phyloP scores from a whole-genome alignment of 1,284 basidiomycete genomes.

The Apiotrichum mycotoxinovorans region DNA sequence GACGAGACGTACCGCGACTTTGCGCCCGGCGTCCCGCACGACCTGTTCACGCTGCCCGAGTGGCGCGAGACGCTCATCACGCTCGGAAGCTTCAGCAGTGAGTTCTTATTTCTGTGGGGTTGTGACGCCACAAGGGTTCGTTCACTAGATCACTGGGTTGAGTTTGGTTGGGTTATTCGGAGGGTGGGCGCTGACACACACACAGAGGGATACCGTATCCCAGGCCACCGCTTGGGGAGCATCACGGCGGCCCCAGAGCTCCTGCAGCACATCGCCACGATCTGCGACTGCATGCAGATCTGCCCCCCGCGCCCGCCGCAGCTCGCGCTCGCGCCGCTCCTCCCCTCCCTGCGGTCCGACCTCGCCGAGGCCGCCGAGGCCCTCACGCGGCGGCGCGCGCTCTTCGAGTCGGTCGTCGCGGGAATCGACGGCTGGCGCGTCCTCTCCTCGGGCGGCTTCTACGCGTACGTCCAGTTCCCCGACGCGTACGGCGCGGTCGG shows the following conservation, averaged over 20 bases:
- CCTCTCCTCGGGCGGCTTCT: slow-evolving; percentile 67
- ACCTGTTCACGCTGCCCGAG: slow-evolving; percentile 48
- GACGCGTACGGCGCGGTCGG: slow-evolving; percentile 49
- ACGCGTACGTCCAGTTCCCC: slow-evolving; percentile 71
- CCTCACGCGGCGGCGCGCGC: slow-evolving; percentile 58
- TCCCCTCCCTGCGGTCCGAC: slow-evolving; percentile 58
- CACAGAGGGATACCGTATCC: slow-evolving; percentile 76
- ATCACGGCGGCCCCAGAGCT: slow-evolving; percentile 65
- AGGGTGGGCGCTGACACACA: too few relatives aligned
- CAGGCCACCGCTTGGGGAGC: slow-evolving; percentile 76
- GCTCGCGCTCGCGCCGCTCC: slow-evolving; percentile 60
- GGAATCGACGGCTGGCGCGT: slow-evolving; percentile 60
- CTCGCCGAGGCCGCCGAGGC: slow-evolving; percentile 56
- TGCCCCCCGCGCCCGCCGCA: slow-evolving; percentile 72
- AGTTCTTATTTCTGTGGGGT: slow-evolving; percentile 14
- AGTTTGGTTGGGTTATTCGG: too few relatives aligned
- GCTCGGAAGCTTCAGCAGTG: slow-evolving; percentile 66
- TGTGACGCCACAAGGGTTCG: too few relatives aligned
- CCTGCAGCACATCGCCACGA: slow-evolving; percentile 58
- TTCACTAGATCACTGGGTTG: too few relatives aligned
- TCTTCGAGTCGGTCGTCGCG: slow-evolving; percentile 55
- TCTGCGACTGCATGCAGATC: slow-evolving; percentile 73
- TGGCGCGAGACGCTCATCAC: slow-evolving; percentile 68
- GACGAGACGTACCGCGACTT: slow-evolving; percentile 90
- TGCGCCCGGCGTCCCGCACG: slow-evolving; percentile 52